Base-by-base conservation (phyloP, 441 rosid genomes). In the Arabidopsis lyrata region DNA sequence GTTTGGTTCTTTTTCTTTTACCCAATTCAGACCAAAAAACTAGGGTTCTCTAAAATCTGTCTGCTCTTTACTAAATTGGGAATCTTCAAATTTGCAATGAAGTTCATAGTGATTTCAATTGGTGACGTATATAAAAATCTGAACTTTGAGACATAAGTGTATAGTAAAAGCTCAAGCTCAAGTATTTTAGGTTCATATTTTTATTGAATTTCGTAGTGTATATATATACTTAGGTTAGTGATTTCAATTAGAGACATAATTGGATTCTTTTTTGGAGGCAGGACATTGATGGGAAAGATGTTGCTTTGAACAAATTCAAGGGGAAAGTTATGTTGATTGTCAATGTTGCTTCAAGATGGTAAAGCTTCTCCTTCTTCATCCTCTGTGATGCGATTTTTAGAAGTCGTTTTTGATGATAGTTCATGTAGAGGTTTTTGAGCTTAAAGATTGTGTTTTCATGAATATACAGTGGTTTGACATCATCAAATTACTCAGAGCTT, bases 291-390 rank as follows among this genome's bases (percentile, higher is more conserved):
- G 89, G 88, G 53, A 87, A 87, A 44, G 87, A 89, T 64, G 90
- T 87, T 62, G 35, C 97, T 66, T 86, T 95, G 61, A 85, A 75
- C 83, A 92, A 90, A 61, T 92, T 88, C 52, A 95, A 95, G 81
- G 96, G 96, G 55, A 89, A 88, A 79, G 86, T 68, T 83, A 82
- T 94, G 45, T 81, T 94, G 84, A 87, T 94, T 34, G 97, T 90
- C 31, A 92, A 94, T 54, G 99, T 94, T 38, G 99, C 99, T 84
- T 94, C 97, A 14, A 86, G 70, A 94, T 94, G 98, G 97, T 90
- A 83, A 77, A 9, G 38, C 44, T 36, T 56, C 55, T 66, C 12
- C 3, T 72, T 31, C 14, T 58, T 12, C 5, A 12, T 15, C n/a
- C 8, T 35, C 11, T 53, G 24, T 35, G 20, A 3, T 58, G 16